Conservation (phyloP, 2,329 filamentous ascomycete genomes). For the Fusarium keratoplasticum region DNA sequence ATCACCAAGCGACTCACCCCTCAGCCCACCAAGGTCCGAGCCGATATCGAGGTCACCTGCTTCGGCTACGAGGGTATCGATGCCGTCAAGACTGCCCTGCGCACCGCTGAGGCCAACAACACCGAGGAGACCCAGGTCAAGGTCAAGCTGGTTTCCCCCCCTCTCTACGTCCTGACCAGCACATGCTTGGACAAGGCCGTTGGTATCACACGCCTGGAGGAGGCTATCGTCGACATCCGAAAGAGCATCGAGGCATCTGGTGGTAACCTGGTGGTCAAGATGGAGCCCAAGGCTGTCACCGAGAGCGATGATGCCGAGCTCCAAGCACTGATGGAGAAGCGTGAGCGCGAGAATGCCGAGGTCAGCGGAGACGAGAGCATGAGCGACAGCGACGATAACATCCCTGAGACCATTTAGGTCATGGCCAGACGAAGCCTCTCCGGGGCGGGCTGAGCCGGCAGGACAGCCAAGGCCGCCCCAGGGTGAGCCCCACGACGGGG, state of each 20-base stretch:
- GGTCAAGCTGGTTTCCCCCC: conserved; percentile 97
- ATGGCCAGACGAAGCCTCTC: conserved; percentile 29
- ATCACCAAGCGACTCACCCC: conserved; percentile 97
- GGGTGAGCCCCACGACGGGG: conserved; percentile 27
- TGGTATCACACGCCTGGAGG: conserved; percentile 86
- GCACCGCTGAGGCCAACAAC: conserved; percentile 92
- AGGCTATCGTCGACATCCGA: conserved; percentile 89
- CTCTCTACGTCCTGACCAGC: conserved; percentile 94
- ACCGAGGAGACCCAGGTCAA: conserved; percentile 94
- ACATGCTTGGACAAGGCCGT: conserved; percentile 93
- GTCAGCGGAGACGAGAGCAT: conserved; percentile 97
- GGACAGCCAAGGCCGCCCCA: conserved; percentile 30
- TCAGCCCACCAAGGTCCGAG: conserved; percentile 98
- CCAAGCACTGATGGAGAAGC: conserved; percentile 98
- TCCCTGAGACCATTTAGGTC: conserved; percentile 55
- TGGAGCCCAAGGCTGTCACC: conserved; percentile 99
- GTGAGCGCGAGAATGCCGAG: conserved; percentile 96
- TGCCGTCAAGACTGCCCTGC: conserved; percentile 92
- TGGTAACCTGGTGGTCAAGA: conserved; percentile 89
- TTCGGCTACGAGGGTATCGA: conserved; percentile 98
- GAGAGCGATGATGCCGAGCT: conserved; percentile 98
- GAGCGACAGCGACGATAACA: conserved; percentile 93
- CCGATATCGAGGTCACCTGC: conserved; percentile 96
- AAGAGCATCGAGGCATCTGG: conserved; percentile 81
- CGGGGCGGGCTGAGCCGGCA: conserved; percentile 29